phyloP scores from a whole-genome alignment of 805 yeast genomes.

The Starmerella potacharoeniae region DNA sequence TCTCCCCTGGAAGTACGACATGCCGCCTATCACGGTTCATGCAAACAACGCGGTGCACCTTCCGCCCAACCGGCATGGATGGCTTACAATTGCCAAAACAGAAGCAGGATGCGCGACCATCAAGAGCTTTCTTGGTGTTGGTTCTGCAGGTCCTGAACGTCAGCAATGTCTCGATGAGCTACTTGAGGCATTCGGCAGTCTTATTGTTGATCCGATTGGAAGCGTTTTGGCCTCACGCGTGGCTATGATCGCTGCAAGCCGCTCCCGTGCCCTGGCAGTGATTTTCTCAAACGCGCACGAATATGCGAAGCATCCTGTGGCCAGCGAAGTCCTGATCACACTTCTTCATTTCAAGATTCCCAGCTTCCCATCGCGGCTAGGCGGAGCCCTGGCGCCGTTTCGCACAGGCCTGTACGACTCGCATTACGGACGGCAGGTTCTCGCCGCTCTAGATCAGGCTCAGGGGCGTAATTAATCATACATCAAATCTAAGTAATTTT shows the following conservation, averaged over 20 bases:
- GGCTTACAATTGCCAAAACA: slow-evolving; percentile 14
- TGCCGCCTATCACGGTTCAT: slow-evolving; percentile 18
- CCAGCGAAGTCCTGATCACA: slow-evolving; percentile 5
- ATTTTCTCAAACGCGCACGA: slow-evolving; percentile 13
- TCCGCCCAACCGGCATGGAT: slow-evolving; percentile 8
- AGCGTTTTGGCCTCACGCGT: slow-evolving; percentile 11
- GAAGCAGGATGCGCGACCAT: slow-evolving; percentile 18
- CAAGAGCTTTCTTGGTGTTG: slow-evolving; percentile 10
- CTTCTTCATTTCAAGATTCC: slow-evolving; percentile 19
- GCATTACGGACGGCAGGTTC: slow-evolving; percentile 6
- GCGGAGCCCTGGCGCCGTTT: slow-evolving; percentile 11
- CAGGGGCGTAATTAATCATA: background rate
- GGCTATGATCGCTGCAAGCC: slow-evolving; percentile 10
- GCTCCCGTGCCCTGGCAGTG: slow-evolving; percentile 15
- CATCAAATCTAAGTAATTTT: background rate
- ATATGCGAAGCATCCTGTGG: slow-evolving; percentile 15
- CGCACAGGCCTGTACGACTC: background rate
- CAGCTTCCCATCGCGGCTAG: slow-evolving; percentile 18
- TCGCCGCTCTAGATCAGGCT: background rate
- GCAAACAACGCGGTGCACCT: slow-evolving; percentile 17
- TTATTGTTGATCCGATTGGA: slow-evolving; percentile 9
- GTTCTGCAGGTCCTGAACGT: slow-evolving; percentile 9
- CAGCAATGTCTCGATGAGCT: slow-evolving; percentile 14
- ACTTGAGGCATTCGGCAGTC: background rate
- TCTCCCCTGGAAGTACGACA: slow-evolving; percentile 24